These are phyloP conservation scores for Citrus maxima DNA, from an alignment of 345 rosid species.

Conservation along the genomic window DNA sequence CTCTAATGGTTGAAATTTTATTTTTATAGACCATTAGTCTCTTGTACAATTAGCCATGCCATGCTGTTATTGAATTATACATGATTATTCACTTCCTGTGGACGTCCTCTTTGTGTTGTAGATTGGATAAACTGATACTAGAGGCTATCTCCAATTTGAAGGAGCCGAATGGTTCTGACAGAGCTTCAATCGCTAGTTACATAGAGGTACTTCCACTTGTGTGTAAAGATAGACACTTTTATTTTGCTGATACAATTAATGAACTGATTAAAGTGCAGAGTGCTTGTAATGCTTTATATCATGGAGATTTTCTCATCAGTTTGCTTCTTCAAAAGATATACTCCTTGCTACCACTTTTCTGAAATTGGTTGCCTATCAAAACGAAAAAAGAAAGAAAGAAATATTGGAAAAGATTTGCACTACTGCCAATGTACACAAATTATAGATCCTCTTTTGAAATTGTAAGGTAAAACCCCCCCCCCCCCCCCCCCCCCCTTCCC, in stretches of 20 bases:
- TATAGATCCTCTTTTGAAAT: not conserved
- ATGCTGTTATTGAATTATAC: conserved; percentile 7
- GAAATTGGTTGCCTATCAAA: not conserved
- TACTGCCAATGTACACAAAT: not conserved
- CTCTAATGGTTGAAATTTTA: not conserved
- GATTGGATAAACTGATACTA: conserved; percentile 75
- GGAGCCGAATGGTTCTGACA: conserved; percentile 81
- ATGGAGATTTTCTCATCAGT: conserved; percentile 15
- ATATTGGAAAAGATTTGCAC: conserved; percentile 2
- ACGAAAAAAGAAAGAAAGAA: not conserved
- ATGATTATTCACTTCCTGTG: conserved; percentile 7
- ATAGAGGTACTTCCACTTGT: conserved; percentile 59
- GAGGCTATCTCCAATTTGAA: conserved; percentile 82
- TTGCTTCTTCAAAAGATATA: conserved; percentile 6
- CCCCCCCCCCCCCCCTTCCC: too few relatives aligned
- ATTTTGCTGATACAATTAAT: conserved; percentile 5
- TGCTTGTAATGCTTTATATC: conserved; percentile 6
- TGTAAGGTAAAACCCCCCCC: not conserved
- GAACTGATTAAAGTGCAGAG: conserved; percentile 13
- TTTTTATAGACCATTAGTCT: conserved; percentile 1
- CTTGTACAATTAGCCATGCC: not conserved
- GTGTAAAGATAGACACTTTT: not conserved
- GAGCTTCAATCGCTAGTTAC: conserved; percentile 66
- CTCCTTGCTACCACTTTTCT: conserved; percentile 2
- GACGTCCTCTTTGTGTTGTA: conserved; percentile 28